Evolutionary conservation across 352 stramenopile species (phyloP), one percentile per base, ranked within the genome.

Genomic region (Globisporangium viniferum): DNA sequence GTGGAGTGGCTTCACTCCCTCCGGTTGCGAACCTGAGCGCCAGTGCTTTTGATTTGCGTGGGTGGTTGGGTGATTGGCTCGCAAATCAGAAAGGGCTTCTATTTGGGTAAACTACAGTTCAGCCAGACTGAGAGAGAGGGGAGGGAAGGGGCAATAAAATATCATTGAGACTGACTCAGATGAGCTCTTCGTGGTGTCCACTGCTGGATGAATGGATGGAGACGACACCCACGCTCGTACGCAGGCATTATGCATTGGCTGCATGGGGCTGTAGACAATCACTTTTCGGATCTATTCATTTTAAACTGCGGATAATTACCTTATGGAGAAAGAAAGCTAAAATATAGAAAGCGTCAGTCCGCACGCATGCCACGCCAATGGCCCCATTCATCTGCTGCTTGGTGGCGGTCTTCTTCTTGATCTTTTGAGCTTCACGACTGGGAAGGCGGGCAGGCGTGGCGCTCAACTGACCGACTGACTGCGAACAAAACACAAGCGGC

Each of bases 291-390:
- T 46, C 54, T 60, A 59, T 49, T 65, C 39, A 55, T 55, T 53
- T 56, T 65, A 49, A 27, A 65, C 41, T 65, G 39, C 39, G 39
- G 41, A 39, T 53, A 53, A 56, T 55, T 61, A 59, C 54, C 54
- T 59, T 59, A 29, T 29, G 55, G 22, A 46, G 29, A 44, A 48
- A 48, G 49, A 61, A 70, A 71, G 18, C 82, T 92, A n/a, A n/a
- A 94, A 89, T 59, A 41, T 59, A 39, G 41, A 59, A n/a, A 41
- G 15, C 20, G 14, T 20, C 10, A 31, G 7, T 29, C n/a, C n/a
- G n/a, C 10, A 57, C 8, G n/a, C 27, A 18, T 24, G 12, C 51
- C 22, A 15, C 15, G n/a, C 29, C 54, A 59, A 39, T 20, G n/a
- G 9, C 49, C 4, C 15, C 24, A 57, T 5, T 48, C 41, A n/a